Percentiles rank a stretch among this genome's conserved stretches.
phyloP scores from a whole-genome alignment of 768 basidiomycete genomes.

The Trametes meyenii region DNA sequence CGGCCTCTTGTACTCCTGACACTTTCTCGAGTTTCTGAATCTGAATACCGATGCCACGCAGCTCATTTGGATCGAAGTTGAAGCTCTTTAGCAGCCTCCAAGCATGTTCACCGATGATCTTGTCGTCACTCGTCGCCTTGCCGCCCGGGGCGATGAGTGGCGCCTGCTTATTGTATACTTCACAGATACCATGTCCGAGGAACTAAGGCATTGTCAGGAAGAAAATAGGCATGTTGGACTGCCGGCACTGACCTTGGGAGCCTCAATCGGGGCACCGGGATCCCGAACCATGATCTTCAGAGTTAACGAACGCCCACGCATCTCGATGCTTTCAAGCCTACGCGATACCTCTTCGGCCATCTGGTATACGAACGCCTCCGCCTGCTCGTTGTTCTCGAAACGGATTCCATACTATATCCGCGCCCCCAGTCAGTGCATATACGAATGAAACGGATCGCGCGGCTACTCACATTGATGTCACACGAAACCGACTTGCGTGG shows the following conservation, averaged over 20 bases:
- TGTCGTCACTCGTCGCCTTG: constrained; percentile 71
- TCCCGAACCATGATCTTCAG: constrained; percentile 90
- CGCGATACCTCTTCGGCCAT: constrained; percentile 79
- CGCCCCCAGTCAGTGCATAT: not conserved
- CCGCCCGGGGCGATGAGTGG: constrained; percentile 62
- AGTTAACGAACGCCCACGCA: constrained; percentile 75
- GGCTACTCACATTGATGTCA: constrained; percentile 83
- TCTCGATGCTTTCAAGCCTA: constrained; percentile 66
- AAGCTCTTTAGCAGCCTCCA: constrained; percentile 75
- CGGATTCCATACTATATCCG: constrained; percentile 85
- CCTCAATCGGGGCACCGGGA: constrained; percentile 82
- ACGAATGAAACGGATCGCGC: not conserved
- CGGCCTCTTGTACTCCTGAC: constrained; percentile 35
- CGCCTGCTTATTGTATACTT: constrained; percentile 76
- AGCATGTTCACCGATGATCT: constrained; percentile 73
- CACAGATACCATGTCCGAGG: constrained; percentile 87
- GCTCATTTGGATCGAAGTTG: constrained; percentile 78
- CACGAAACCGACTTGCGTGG: constrained; percentile 90
- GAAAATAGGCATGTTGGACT: not conserved
- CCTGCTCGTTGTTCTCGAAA: constrained; percentile 82
- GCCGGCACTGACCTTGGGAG: constrained; percentile 71
- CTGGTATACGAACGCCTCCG: constrained; percentile 73
- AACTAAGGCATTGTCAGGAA: constrained; percentile 52
- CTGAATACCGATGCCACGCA: constrained; percentile 92
- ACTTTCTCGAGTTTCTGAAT: constrained; percentile 81